A percentile compares a stretch with the other conserved stretches of the same genome.
These are phyloP conservation scores for Boechera retrofracta DNA, from an alignment of 345 rosid species.

Conservation along the genomic window DNA sequence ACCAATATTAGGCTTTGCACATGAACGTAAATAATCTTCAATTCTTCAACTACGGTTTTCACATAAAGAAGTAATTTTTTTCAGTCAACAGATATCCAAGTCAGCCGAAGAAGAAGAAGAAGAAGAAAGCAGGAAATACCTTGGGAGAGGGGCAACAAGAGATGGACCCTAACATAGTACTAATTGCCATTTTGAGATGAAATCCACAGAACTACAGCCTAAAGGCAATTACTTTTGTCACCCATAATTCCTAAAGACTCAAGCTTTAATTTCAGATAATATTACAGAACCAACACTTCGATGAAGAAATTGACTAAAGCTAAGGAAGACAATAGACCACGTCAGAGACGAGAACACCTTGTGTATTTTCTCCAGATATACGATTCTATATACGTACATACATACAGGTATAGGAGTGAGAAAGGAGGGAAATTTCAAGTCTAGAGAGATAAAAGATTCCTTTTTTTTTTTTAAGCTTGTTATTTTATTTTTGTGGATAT, in stretches of 20 bases:
- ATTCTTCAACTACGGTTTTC: neutral
- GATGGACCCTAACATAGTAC: constrained; percentile 63
- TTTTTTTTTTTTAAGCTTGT: neutral
- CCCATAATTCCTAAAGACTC: constrained; percentile 34
- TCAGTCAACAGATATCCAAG: neutral
- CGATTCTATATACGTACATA: constrained; percentile 2
- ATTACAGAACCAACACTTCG: neutral
- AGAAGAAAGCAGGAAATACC: constrained; percentile 45
- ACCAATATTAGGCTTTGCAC: constrained; percentile 1
- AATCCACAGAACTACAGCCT: constrained; percentile 34
- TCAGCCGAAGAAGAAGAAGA: constrained; percentile 4
- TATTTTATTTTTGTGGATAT: constrained; percentile 42
- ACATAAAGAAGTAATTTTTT: neutral
- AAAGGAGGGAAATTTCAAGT: constrained; percentile 26
- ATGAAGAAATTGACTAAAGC: constrained; percentile 28
- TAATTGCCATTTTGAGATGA: constrained; percentile 43
- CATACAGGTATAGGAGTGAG: constrained; percentile 22
- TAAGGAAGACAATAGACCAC: constrained; percentile 51
- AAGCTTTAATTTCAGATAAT: constrained; percentile 32
- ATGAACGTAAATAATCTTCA: neutral
- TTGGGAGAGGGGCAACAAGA: constrained; percentile 55
- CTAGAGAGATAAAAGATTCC: constrained; percentile 27
- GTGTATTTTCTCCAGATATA: constrained; percentile 29
- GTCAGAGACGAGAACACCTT: constrained; percentile 35
- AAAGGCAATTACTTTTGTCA: constrained; percentile 45